Evolutionary conservation across 192 early-diverging fungal genomes (phyloP), one percentile per base, ranked within the genome.

Genomic region (Dissophora globulifera): DNA sequence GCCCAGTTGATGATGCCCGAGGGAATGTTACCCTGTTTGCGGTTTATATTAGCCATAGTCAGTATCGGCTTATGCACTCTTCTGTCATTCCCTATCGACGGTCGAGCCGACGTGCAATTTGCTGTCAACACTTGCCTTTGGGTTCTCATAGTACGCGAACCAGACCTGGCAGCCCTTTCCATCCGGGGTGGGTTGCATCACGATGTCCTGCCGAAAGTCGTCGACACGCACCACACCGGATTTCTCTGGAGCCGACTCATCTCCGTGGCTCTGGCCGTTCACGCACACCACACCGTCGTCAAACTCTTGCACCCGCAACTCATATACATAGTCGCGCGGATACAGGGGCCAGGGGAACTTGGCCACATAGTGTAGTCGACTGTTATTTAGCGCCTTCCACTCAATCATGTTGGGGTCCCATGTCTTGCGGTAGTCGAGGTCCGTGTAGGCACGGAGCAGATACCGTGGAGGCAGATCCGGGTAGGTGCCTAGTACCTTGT

Each of bases 321-420:
- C 69, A 31, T 86, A 86, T 17, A 82, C 58, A 62, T 86, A 86
- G 57, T 86, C 80, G 19, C 84, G 71, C 27, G 79, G 79, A 19
- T 42, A 65, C 9, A 84, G 25, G 10, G 84, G 84, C 78, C 82
- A 86, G 9, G 84, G 84, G n/a, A 80, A 84, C 27, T 75, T 66
- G 6, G 57, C 62, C n/a, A 27, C 47, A 55, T 59, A 84, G 27
- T 71, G 69, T 41, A 80, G 48, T 17, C 60, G 62, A 41, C 69
- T 41, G 56, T 78, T 74, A 4, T 61, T 59, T 4, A 85, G 63
- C 6, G 69, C 58, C 38, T 57, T 53, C 50, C 61, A 83, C 17
- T 53, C 46, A n/a, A 82, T 61, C 84, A 86, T 86, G 32, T 84
- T 82, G 3, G 65, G 49, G 51, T 84, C 84, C 82, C 82, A 83